phyloP scores from a whole-genome alignment of 352 stramenopile genomes.

The Globisporangium spinosum region DNA sequence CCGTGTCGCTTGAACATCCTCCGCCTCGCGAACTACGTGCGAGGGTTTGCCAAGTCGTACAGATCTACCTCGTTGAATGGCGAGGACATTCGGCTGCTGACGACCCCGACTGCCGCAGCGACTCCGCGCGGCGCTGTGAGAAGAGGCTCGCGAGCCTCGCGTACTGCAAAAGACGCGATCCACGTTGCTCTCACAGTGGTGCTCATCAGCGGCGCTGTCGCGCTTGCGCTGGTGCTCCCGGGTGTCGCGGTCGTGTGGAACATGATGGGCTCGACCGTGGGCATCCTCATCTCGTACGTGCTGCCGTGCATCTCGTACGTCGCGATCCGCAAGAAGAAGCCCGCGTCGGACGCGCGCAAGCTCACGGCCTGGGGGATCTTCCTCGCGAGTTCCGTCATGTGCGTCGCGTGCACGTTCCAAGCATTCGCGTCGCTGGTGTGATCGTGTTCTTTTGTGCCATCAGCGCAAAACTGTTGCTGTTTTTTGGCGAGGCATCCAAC shows the following conservation, averaged over 20 bases:
- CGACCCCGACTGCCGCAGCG: constrained; percentile 11
- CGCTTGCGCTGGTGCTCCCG: constrained; percentile 66
- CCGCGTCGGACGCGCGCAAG: constrained; percentile 60
- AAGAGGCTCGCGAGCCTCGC: neutral
- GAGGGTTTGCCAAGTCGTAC: constrained; percentile 28
- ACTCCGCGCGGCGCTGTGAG: neutral
- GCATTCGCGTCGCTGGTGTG: constrained; percentile 22
- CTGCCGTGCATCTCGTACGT: constrained; percentile 85
- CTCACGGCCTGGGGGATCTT: constrained; percentile 77
- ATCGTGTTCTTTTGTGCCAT: neutral
- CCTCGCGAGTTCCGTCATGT: constrained; percentile 58
- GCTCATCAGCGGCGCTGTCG: constrained; percentile 59
- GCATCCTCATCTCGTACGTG: constrained; percentile 86
- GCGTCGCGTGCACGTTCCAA: constrained; percentile 67
- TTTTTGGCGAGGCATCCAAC: no score
- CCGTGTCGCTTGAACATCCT: constrained; percentile 76
- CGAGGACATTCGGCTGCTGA: constrained; percentile 37
- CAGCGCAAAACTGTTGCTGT: neutral
- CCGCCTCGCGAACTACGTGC: constrained; percentile 48
- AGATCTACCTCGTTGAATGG: constrained; percentile 23
- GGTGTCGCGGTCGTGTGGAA: constrained; percentile 88
- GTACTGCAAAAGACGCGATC: constrained; percentile 22
- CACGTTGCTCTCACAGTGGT: constrained; percentile 68
- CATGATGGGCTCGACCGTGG: constrained; percentile 85
- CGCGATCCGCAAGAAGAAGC: constrained; percentile 69